These are phyloP conservation scores for Penicillium dipodomyicola DNA, from an alignment of 495 filamentous ascomycete species.

Conservation along the genomic window DNA sequence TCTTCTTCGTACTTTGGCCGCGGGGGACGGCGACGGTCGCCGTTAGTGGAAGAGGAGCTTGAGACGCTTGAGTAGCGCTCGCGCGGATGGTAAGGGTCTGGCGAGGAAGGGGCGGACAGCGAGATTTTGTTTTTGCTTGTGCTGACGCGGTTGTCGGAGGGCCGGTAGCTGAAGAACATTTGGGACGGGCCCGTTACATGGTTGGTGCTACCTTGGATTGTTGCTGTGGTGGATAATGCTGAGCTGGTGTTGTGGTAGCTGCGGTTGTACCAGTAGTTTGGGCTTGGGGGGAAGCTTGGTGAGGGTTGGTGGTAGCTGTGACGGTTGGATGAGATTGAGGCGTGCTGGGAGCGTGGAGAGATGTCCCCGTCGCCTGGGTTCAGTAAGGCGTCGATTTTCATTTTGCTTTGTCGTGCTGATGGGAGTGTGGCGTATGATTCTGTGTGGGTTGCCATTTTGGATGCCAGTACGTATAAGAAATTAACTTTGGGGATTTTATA, in stretches of 20 bases:
- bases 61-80: conserved; percentile 47
- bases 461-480: neutral
- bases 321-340: conserved; percentile 17
- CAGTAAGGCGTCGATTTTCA: conserved; percentile 43
- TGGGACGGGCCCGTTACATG: conserved; percentile 15
- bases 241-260: conserved; percentile 27
- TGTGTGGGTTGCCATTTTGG: conserved; percentile 18
- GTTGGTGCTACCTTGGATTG: conserved; percentile 18
- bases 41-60: conserved; percentile 28
- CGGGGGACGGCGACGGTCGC: conserved; percentile 45
- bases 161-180: conserved; percentile 28
- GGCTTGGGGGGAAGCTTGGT: conserved; percentile 33
- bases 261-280: conserved; percentile 34
- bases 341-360: conserved; percentile 29
- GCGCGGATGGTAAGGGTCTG: conserved; percentile 36
- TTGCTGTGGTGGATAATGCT: conserved; percentile 15
- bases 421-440: conserved; percentile 22
- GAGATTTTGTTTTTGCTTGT: conserved; percentile 9
- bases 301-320: conserved; percentile 19
- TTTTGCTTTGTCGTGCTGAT: conserved; percentile 34
- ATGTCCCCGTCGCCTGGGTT: conserved; percentile 26
- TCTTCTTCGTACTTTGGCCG: conserved; percentile 52
- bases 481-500: neutral
- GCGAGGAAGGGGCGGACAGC: conserved; percentile 29
- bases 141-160: conserved; percentile 9